Evolutionary conservation across 768 basidiomycete species (phyloP).

Genomic region (Mrakia gelida): DNA sequence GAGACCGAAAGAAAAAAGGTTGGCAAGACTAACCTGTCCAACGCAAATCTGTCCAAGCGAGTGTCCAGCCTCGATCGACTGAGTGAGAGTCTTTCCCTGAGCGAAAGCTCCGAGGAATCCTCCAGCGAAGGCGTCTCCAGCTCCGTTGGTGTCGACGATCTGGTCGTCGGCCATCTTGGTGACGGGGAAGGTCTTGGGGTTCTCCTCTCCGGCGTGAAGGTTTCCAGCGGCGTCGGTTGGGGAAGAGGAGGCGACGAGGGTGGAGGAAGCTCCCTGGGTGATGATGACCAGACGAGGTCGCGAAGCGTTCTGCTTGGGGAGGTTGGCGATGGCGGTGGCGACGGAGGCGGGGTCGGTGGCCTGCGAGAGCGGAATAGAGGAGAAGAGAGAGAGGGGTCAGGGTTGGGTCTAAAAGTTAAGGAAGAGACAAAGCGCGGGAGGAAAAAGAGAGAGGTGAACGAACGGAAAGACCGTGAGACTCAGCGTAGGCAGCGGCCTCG

Average conservation of each 20-base stretch:
- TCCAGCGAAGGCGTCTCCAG: conserved; percentile 95
- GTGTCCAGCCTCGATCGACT: conserved; percentile 79
- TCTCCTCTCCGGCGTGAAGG: conserved; percentile 53
- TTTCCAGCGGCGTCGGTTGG: conserved; percentile 39
- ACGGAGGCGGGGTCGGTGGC: conserved; percentile 63
- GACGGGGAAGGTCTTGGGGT: conserved; percentile 57
- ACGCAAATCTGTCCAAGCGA: conserved; percentile 80
- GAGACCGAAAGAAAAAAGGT: too few relatives aligned
- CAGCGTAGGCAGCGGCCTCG: conserved; percentile 84
- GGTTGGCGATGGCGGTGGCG: conserved; percentile 68
- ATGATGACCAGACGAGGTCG: conserved; percentile 79
- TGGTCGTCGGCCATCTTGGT: conserved; percentile 54
- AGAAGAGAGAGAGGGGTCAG: neutral
- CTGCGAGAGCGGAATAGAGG: conserved; percentile 39
- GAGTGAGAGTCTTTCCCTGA: conserved; percentile 68
- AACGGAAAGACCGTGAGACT: conserved; percentile 61
- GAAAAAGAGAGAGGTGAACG: conserved; percentile 32
- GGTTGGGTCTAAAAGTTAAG: neutral
- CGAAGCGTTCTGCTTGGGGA: conserved; percentile 68
- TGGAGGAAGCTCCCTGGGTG: conserved; percentile 80
- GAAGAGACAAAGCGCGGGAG: neutral
- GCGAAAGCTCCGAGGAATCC: conserved; percentile 86
- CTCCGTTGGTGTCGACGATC: conserved; percentile 96
- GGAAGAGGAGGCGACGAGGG: conserved; percentile 64
- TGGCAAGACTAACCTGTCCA: conserved; percentile 53